A percentile compares a stretch with the other conserved stretches of the same genome.
phyloP scores from a whole-genome alignment of 352 stramenopile species.

The Phytophthora litchii region DNA sequence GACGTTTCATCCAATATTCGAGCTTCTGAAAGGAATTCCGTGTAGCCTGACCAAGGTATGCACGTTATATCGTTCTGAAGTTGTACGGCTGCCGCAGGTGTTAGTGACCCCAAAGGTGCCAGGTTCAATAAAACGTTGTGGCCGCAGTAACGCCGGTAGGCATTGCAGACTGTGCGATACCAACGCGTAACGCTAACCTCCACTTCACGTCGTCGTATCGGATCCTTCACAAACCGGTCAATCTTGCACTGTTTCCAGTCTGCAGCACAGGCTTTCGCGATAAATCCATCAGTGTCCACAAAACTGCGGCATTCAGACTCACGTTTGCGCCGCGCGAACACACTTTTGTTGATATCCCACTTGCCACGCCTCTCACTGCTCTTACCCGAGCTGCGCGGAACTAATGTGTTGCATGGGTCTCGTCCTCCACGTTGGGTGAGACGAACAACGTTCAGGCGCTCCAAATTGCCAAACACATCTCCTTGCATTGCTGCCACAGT shows the following conservation, averaged over 20 bases:
- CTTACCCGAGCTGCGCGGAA: constrained; percentile 58
- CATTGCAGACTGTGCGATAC: constrained; percentile 61
- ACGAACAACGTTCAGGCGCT: constrained; percentile 62
- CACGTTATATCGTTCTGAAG: constrained; percentile 73
- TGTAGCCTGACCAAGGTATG: constrained; percentile 74
- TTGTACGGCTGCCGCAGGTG: constrained; percentile 48
- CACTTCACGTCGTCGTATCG: constrained; percentile 57
- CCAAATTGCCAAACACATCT: constrained; percentile 38
- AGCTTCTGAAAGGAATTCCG: constrained; percentile 69
- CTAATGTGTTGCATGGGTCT: constrained; percentile 75
- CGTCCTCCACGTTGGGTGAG: constrained; percentile 55
- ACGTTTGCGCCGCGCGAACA: constrained; percentile 65
- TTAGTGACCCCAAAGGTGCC: constrained; percentile 44
- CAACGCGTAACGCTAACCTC: constrained; percentile 56
- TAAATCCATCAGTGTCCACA: constrained; percentile 70
- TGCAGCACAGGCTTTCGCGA: constrained; percentile 65
- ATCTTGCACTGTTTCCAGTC: constrained; percentile 82
- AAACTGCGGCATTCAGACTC: constrained; percentile 67
- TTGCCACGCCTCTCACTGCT: constrained; percentile 42
- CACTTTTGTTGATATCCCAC: constrained; percentile 86
- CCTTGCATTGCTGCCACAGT: constrained; percentile 6
- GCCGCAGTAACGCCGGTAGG: constrained; percentile 72
- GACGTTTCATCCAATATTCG: constrained; percentile 71
- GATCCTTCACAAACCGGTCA: constrained; percentile 77
- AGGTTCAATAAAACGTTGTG: constrained; percentile 64